phyloP scores from a whole-genome alignment of 306 rosid species.

The Rosa lucieae region DNA sequence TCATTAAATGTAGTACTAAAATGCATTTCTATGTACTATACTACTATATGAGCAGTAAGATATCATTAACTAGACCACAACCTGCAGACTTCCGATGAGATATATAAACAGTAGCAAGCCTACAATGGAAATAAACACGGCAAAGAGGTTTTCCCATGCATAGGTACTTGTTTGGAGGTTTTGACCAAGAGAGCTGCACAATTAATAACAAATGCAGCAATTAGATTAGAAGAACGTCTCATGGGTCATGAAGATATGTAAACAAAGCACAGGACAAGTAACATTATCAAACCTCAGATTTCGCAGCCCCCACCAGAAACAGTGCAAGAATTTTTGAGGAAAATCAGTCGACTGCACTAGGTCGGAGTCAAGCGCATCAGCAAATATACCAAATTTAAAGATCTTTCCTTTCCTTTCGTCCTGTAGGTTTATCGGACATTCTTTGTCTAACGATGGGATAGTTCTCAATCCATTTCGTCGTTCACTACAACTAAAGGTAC shows the following conservation, averaged over 20 bases:
- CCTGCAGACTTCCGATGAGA: slow-evolving; percentile 5
- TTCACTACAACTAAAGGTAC: background rate
- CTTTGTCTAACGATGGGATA: background rate
- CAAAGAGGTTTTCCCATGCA: slow-evolving; percentile 12
- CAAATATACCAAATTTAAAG: slow-evolving; percentile 1
- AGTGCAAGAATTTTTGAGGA: background rate
- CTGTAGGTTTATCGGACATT: background rate
- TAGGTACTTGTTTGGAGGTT: slow-evolving; percentile 2
- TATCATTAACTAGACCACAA: background rate
- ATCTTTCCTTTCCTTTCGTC: background rate
- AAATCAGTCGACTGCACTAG: background rate
- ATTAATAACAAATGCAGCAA: background rate
- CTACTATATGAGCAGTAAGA: background rate
- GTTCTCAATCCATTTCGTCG: background rate
- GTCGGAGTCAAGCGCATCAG: background rate
- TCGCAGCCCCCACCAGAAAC: slow-evolving; percentile 13
- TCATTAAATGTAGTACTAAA: background rate
- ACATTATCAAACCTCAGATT: background rate
- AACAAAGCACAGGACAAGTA: background rate
- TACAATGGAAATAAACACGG: background rate
- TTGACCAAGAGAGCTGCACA: background rate
- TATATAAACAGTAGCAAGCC: slow-evolving; percentile 8
- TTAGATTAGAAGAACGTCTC: background rate
- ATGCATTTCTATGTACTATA: background rate
- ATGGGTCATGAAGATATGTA: background rate